Base-by-base conservation (phyloP, 768 basidiomycete genomes). In the Cantharellus cinnabarinus region DNA sequence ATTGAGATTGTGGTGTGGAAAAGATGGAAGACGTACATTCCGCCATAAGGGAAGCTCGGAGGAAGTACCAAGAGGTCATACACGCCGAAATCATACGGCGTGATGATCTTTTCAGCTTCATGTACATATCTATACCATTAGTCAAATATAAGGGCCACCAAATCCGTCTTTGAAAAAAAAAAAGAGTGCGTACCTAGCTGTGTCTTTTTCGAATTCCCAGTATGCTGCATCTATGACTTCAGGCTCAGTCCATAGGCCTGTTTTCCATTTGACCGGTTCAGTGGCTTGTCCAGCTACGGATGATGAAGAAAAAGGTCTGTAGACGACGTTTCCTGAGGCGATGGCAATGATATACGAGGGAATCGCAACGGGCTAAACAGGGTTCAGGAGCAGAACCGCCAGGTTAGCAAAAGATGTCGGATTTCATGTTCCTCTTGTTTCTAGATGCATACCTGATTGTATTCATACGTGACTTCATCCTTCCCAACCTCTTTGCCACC, bases 191-290 rank as follows among this genome's bases (percentile, higher is more conserved):
- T 2, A 89, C 86, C 77, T 78, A 15, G 80, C 77, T 2, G 89
- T 89, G 66, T 95, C 89, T 61, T 84, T 81, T 60, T 76, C 80
- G 66, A 97, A 97, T 68, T 97, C 93, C 79, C 84, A 83, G 65
- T 79, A 84, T 0, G 83, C 79, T 2, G 73, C 75, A 0, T 88
- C 81, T 61, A 94, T 76, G 38, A 83, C 67, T 64, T 83, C 80
- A 0, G 90, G 89, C 70, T 95, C 89, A 0, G 89, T 81, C 93
- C 93, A 97, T 3, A 91, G 77, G 1, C 93, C 91, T 14, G 75
- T 81, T 10, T 71, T 80, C 86, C 93, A 89, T n/a, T 73, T 66
- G 63, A 77, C 82, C 34, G 15, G 80, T 85, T 41, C 77, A 41
- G 10, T 14, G 37, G 7, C 38, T 29, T 29, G 20, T 29, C 20